Evolutionary conservation across 805 yeast genomes (phyloP).

Genomic region (Metschnikowia cubensis): DNA sequence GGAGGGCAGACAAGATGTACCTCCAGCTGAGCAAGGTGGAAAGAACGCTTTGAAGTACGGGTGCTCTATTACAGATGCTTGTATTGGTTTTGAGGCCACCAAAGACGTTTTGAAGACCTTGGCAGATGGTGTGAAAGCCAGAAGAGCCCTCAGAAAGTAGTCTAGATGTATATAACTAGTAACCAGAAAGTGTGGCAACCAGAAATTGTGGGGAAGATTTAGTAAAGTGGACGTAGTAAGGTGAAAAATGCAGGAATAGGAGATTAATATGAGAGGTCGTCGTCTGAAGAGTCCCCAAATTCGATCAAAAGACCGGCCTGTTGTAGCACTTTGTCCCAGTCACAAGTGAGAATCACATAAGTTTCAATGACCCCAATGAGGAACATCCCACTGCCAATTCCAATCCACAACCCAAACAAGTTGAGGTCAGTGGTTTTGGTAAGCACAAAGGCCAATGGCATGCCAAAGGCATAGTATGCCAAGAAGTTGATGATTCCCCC

Average conservation of each 20-base stretch:
- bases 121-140: constrained; percentile 76
- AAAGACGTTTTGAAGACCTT: constrained; percentile 72
- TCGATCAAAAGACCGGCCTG: constrained; percentile 27
- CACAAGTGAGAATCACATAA: constrained; percentile 41
- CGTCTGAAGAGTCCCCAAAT: constrained; percentile 13
- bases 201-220: not conserved
- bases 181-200: not conserved
- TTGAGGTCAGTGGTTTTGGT: constrained; percentile 43
- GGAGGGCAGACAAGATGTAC: constrained; percentile 87
- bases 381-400: constrained; percentile 62
- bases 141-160: constrained; percentile 48
- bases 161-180: not conserved
- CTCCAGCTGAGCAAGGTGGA: constrained; percentile 44
- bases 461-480: constrained; percentile 67
- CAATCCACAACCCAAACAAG: constrained; percentile 69
- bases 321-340: constrained; percentile 49
- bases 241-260: not conserved
- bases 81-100: constrained; percentile 90
- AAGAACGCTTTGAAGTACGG: constrained; percentile 76
- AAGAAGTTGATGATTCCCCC: constrained; percentile 69
- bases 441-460: constrained; percentile 62
- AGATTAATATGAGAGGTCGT: constrained; percentile 1
- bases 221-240: not conserved
- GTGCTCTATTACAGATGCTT: constrained; percentile 94
- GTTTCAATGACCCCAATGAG: constrained; percentile 50